Evolutionary conservation across 2,329 filamentous ascomycete species (phyloP).

Genomic region (Beauveria pseudobassiana): DNA sequence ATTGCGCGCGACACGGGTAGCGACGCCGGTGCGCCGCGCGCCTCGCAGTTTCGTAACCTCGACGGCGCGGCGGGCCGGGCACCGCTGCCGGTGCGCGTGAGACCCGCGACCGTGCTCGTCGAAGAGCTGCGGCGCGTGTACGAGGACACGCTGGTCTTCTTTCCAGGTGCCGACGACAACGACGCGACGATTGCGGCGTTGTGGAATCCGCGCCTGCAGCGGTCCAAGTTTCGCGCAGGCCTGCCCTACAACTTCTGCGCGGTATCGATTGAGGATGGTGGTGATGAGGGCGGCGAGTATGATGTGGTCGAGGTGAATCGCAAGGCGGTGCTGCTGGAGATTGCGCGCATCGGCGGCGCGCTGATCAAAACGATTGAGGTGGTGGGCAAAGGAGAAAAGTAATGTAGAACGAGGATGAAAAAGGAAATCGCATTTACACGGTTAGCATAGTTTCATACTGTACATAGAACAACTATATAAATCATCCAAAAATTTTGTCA

Average conservation of each 20-base stretch:
- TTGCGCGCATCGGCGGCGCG: slow-evolving; percentile 59
- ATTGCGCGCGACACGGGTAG: slow-evolving; percentile 31
- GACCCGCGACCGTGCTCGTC: slow-evolving; percentile 57
- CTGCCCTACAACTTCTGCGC: slow-evolving; percentile 52
- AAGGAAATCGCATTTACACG: neutral
- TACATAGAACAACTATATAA: neutral
- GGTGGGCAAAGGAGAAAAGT: slow-evolving; percentile 8
- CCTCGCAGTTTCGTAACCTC: slow-evolving; percentile 74
- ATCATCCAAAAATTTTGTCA: neutral
- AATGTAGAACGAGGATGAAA: neutral
- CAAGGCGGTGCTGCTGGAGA: slow-evolving; percentile 61
- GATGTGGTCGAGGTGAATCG: slow-evolving; percentile 57
- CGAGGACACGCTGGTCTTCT: slow-evolving; percentile 67
- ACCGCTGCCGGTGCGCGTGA: slow-evolving; percentile 43
- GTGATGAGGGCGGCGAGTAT: neutral
- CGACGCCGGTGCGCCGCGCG: slow-evolving; percentile 29
- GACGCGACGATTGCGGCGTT: slow-evolving; percentile 48
- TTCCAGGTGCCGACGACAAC: slow-evolving; percentile 55
- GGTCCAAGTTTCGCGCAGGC: slow-evolving; percentile 61
- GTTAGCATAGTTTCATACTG: neutral
- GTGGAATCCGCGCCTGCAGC: slow-evolving; percentile 49
- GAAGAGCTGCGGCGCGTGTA: slow-evolving; percentile 62
- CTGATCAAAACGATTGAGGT: slow-evolving; percentile 61
- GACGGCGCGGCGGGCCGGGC: slow-evolving; percentile 45
- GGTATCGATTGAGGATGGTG: slow-evolving; percentile 21